Evolutionary conservation across 768 basidiomycete genomes (phyloP).

Genomic region (Calocera viscosa): DNA sequence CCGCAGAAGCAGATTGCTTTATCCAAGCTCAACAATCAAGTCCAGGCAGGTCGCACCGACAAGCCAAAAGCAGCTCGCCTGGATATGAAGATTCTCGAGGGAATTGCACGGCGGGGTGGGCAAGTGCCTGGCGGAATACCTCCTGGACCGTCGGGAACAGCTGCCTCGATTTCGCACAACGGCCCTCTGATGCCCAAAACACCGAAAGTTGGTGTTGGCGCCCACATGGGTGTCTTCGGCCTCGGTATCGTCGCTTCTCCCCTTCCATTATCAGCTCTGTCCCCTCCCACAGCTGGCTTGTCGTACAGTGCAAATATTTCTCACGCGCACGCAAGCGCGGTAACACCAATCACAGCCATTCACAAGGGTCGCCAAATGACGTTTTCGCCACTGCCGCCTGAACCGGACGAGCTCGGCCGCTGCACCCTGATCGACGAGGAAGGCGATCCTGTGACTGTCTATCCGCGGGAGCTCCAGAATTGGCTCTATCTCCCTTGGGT

Average conservation of each 20-base stretch:
- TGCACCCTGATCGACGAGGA: not conserved
- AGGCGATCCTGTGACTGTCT: not conserved
- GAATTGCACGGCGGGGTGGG: not conserved
- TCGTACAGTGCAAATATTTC: not conserved
- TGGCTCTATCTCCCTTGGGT: not conserved
- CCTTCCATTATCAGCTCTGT: not conserved
- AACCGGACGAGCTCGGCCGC: not conserved
- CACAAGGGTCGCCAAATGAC: not conserved
- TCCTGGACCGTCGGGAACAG: not conserved
- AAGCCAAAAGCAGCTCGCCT: not conserved
- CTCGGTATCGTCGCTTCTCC: not conserved
- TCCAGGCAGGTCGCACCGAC: not conserved
- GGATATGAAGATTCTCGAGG: not conserved
- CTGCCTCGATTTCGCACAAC: not conserved
- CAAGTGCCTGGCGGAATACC: not conserved
- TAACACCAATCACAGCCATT: not conserved
- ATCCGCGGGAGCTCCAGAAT: not conserved
- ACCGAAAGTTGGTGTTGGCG: not conserved
- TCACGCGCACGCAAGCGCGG: not conserved
- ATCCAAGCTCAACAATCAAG: not conserved
- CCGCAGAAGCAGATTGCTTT: not conserved
- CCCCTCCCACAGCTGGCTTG: not conserved
- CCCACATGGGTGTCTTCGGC: not conserved
- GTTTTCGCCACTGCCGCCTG: not conserved
- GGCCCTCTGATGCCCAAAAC: not conserved